Conservation (phyloP, 75 land plant genomes). For the Isoetes taiwanensis region DNA sequence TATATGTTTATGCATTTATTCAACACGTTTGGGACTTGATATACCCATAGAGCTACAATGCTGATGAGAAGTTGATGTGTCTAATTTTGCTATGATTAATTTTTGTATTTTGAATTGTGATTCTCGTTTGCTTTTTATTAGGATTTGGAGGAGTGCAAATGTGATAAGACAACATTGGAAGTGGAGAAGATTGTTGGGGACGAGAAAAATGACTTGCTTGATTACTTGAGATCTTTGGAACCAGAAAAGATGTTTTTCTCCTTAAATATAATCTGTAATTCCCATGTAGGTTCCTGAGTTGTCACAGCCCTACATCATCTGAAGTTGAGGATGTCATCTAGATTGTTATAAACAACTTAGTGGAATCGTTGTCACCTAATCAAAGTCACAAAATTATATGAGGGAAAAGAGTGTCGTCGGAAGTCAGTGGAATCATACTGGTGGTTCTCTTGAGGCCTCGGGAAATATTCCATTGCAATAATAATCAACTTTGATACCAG, state of each 20-base stretch:
- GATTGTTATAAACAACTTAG: constrained; percentile 61
- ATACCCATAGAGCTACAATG: no score
- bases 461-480: constrained; percentile 34
- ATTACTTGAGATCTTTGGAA: constrained; percentile 66
- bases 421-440: constrained; percentile 27
- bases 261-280: no score
- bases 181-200: constrained; percentile 83
- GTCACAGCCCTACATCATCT: constrained; percentile 59
- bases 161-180: constrained; percentile 57
- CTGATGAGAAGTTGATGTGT: no score
- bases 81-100: no score
- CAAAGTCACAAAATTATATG: constrained; percentile 33
- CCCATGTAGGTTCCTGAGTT: constrained; percentile 83
- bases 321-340: constrained; percentile 64
- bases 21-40: no score
- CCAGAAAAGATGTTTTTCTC: constrained; percentile 93
- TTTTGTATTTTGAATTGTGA: no score
- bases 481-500: constrained; percentile 51
- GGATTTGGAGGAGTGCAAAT: constrained; percentile 71
- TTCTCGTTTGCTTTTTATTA: no score
- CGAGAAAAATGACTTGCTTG: constrained; percentile 75
- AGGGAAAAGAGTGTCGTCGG: constrained; percentile 18
- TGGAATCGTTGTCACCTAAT: constrained; percentile 43
- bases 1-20: no score
- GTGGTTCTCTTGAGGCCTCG: constrained; percentile 33